phyloP scores from a whole-genome alignment of 768 basidiomycete species.

The Suillus alpinus region DNA sequence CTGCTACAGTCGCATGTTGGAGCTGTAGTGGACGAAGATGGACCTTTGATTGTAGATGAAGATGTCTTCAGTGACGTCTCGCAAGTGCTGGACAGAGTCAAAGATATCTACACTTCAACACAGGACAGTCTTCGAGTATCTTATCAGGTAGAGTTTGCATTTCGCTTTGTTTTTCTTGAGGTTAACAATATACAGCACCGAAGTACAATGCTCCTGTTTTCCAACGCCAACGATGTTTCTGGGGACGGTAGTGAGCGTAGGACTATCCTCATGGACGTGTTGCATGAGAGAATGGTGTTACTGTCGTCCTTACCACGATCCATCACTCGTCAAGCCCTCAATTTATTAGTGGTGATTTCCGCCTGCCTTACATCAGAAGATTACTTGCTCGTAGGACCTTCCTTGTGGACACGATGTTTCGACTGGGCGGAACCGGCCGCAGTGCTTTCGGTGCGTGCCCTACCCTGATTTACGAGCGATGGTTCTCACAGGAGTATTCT shows the following conservation, averaged over 20 bases:
- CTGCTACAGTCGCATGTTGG: constrained; percentile 19
- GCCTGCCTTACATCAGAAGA: constrained; percentile 49
- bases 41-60: constrained; percentile 32
- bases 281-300: constrained; percentile 37
- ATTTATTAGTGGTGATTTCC: constrained; percentile 63
- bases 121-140: constrained; percentile 43
- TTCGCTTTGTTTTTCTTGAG: constrained; percentile 5
- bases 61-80: constrained; percentile 43
- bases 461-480: neutral
- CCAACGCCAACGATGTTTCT: constrained; percentile 16
- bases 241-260: constrained; percentile 10
- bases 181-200: constrained; percentile 33
- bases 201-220: constrained; percentile 39
- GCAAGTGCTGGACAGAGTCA: constrained; percentile 40
- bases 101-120: constrained; percentile 50
- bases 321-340: constrained; percentile 45
- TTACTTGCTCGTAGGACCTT: constrained; percentile 47
- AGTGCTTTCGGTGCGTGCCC: constrained; percentile 47
- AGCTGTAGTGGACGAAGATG: constrained; percentile 19
- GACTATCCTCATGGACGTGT: constrained; percentile 33
- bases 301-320: constrained; percentile 45
- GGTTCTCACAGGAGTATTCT: neutral
- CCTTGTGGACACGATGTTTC: constrained; percentile 57
- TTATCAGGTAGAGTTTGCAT: constrained; percentile 37
- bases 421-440: constrained; percentile 37